Evolutionary conservation across 1,284 basidiomycete species (phyloP).

Genomic region (Sparassis latifolia): DNA sequence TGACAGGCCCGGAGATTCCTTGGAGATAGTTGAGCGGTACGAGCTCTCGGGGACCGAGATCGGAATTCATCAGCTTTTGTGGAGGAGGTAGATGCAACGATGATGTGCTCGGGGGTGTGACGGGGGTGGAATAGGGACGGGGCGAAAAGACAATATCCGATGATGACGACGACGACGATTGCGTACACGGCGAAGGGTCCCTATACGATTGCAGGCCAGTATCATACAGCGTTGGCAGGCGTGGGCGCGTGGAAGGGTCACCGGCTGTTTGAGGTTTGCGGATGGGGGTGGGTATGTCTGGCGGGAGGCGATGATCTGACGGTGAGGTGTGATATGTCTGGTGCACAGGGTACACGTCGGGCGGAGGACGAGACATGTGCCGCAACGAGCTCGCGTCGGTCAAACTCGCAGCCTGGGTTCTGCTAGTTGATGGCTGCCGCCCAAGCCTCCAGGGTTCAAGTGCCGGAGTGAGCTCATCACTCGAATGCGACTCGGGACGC

Average conservation of each 20-base stretch:
- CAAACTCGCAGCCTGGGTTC: constrained; percentile 14
- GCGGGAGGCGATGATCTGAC: background rate
- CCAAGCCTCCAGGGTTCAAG: constrained; percentile 24
- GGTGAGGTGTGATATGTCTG: constrained; percentile 8
- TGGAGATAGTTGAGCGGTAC: constrained; percentile 26
- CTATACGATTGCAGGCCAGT: constrained; percentile 18
- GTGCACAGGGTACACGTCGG: constrained; percentile 1
- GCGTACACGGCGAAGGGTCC: constrained; percentile 22
- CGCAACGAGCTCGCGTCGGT: constrained; percentile 10
- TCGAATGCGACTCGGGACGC: constrained; percentile 37
- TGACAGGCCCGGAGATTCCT: constrained; percentile 16
- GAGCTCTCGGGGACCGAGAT: constrained; percentile 14
- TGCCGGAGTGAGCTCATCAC: constrained; percentile 20
- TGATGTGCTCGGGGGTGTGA: constrained; percentile 15
- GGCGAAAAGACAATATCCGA: constrained; percentile 18
- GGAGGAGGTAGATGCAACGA: constrained; percentile 5
- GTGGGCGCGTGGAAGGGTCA: background rate
- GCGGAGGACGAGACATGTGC: constrained; percentile 2
- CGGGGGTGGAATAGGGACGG: constrained; percentile 16
- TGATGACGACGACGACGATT: constrained; percentile 23
- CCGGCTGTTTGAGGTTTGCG: constrained; percentile 3
- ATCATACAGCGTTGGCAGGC: constrained; percentile 18
- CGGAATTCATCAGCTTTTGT: background rate
- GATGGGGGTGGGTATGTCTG: constrained; percentile 1
- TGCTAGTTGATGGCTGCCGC: constrained; percentile 10